Percentiles rank a stretch among this genome's conserved stretches.
phyloP scores from a whole-genome alignment of 2,329 filamentous ascomycete genomes.

The Fusarium napiforme region DNA sequence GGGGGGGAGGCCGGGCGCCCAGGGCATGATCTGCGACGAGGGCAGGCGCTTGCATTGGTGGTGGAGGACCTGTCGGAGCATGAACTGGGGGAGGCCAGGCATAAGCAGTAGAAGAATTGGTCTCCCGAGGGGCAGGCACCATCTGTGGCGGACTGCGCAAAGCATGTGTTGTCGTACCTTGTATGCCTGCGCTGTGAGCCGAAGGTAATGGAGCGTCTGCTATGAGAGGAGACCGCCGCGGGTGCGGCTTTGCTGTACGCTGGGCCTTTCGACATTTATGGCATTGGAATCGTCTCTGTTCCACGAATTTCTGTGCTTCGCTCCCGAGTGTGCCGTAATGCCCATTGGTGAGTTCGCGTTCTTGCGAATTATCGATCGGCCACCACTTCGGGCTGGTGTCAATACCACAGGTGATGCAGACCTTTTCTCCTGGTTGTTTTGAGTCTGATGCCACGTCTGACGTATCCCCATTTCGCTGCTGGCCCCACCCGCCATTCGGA shows the following conservation, averaged over 20 bases:
- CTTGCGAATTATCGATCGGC: slow-evolving; percentile 64
- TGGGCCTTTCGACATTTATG: slow-evolving; percentile 76
- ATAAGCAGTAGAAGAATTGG: slow-evolving; percentile 36
- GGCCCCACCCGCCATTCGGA: slow-evolving; percentile 34
- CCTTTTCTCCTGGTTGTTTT: slow-evolving; percentile 59
- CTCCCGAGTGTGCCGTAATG: slow-evolving; percentile 61
- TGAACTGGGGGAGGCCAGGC: slow-evolving; percentile 42
- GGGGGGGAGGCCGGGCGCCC: slow-evolving; percentile 43
- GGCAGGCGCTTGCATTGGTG: slow-evolving; percentile 39
- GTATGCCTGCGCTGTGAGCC: slow-evolving; percentile 27
- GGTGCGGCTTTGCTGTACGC: slow-evolving; percentile 54
- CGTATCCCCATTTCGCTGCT: slow-evolving; percentile 42
- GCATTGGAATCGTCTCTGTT: slow-evolving; percentile 74
- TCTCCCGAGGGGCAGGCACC: slow-evolving; percentile 43
- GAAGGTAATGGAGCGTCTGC: slow-evolving; percentile 37
- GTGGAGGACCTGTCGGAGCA: slow-evolving; percentile 35
- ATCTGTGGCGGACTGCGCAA: slow-evolving; percentile 46
- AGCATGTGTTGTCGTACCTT: slow-evolving; percentile 37
- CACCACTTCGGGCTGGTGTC: slow-evolving; percentile 83
- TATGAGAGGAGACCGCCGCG: slow-evolving; percentile 33
- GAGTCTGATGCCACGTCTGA: slow-evolving; percentile 43
- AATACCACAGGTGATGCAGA: slow-evolving; percentile 72
- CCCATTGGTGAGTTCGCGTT: slow-evolving; percentile 64
- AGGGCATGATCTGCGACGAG: slow-evolving; percentile 43
- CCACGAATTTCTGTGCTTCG: slow-evolving; percentile 69